Evolutionary conservation across 2,329 filamentous ascomycete genomes (phyloP), one percentile per base, ranked within the genome.

Genomic region (Aspergillus jensenii): DNA sequence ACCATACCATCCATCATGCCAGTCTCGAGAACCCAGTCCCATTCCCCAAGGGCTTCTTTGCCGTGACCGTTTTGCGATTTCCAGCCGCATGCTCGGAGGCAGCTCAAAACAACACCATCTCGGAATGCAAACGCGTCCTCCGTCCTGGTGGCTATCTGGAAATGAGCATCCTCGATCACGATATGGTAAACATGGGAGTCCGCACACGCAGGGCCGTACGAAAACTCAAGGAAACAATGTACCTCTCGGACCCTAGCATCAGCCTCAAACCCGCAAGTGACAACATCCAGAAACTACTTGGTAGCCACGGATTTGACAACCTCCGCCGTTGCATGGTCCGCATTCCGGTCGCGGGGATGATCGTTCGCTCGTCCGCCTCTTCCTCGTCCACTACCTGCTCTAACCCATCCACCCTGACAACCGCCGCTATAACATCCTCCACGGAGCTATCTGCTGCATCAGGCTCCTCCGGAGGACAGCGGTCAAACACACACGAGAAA

Each of bases 181-280:
- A 81, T 56, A 77, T 81, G 71, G 72, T 80, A 43, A 81, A 81
- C 58, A 80, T 81, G 78, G 79, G 79, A 2, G 75, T 71, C 11
- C 74, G 73, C 45, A 78, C 78, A 15, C 72, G 79, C 37, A 76
- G 74, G 64, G 78, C 78, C 0, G 72, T 81, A 35, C 72, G 78
- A 5, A 71, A 68, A 31, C 67, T 81, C 17, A 81, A 81, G 56
- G 75, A 79, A 60, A 73, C 71, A 49, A 79, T 79, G 46, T 78
- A 74, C 48, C 63, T 75, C 3, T 71, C 73, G 8, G 74, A 80
- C 55, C 64, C 73, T 12, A 71, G 67, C 14, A 76, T 80, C 56
- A 78, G 74, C 55, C 73, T 81, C 33, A 79, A 78, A 56, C 78
- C 79, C 6, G 71, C 76, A 6, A 78, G 77, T 52, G 79, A 81